phyloP scores from a whole-genome alignment of 225 moss, liverwort and hornwort genomes.

The Thuidium tamariscinum region DNA sequence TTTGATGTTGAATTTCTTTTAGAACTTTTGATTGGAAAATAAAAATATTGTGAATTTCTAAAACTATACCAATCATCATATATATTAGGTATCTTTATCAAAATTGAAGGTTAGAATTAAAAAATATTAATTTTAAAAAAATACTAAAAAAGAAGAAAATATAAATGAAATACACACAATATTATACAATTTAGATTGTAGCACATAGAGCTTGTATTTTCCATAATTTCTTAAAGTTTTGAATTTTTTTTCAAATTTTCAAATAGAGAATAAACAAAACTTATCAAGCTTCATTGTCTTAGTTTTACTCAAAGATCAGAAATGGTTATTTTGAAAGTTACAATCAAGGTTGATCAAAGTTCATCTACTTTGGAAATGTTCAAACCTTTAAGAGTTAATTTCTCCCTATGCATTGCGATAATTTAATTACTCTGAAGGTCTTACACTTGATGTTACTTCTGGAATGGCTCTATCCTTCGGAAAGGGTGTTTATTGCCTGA shows the following conservation, averaged over 20 bases:
- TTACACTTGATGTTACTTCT: not conserved
- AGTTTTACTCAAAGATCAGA: no score
- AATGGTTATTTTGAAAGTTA: not conserved
- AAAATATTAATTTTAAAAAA: not conserved
- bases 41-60: not conserved
- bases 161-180: rapidly evolving
- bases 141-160: not conserved
- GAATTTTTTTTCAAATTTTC: not conserved
- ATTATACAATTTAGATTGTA: not conserved
- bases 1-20: not conserved
- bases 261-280: not conserved
- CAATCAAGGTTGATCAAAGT: not conserved
- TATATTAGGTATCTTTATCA: no score
- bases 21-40: no score
- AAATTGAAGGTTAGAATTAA: no score
- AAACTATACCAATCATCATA: not conserved
- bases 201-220: not conserved
- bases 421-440: not conserved
- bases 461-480: rapidly evolving
- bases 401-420: rapidly evolving
- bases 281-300: no score
- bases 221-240: not conserved
- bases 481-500: not conserved
- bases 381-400: not conserved
- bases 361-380: rapidly evolving